Base-by-base conservation (phyloP, 176 grass and related monocot genomes). In the Oryza glaberrima region DNA sequence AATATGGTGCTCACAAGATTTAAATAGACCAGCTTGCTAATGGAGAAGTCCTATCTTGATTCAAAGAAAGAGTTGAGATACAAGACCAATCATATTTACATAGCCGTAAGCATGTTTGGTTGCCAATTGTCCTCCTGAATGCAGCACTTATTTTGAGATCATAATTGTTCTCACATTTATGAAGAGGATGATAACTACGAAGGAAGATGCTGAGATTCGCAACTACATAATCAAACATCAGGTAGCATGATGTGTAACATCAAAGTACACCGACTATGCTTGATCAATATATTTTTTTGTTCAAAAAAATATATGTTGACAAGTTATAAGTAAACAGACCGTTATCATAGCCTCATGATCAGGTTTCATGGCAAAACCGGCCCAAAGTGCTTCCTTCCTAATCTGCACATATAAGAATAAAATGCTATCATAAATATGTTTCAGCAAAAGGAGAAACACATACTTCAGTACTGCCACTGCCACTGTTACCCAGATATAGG, bases 341-440 rank as follows among this genome's bases (percentile, higher is more conserved):
- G 96, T 94, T 71, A 79, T 94, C 91, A 98, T 92, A 87, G 96
- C 96, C 91, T 99, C 96, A 67, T 78, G 86, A 45, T 72, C 86
- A 88, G 93, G 96, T 89, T 92, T 83, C 96, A 99, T 96, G 32
- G 91, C 93, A 91, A 91, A 95, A 75, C 93, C 77, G 87, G 96
- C 96, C 96, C 96, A 99, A 86, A 99, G 93, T 63, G 96, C 96
- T 75, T 96, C 88, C 79, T 98, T 98, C 70, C 91, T 93, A 81
- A 94, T 99, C 93, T 98, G 91, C 77, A 64, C 46, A 54, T 72
- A 70, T 52, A 86, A 12, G 71, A 40, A 7, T 28, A 61, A 78
- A 68, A 70, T 69, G 49, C 22, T 34, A 35, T 79, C 44, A 75
- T 20, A 86, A 80, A 83, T 83, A 79, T 52, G 63, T n/a, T 86